These are phyloP conservation scores for Aspergillus arachidicola DNA, from an alignment of 2,329 filamentous ascomycete species.

Conservation along the genomic window DNA sequence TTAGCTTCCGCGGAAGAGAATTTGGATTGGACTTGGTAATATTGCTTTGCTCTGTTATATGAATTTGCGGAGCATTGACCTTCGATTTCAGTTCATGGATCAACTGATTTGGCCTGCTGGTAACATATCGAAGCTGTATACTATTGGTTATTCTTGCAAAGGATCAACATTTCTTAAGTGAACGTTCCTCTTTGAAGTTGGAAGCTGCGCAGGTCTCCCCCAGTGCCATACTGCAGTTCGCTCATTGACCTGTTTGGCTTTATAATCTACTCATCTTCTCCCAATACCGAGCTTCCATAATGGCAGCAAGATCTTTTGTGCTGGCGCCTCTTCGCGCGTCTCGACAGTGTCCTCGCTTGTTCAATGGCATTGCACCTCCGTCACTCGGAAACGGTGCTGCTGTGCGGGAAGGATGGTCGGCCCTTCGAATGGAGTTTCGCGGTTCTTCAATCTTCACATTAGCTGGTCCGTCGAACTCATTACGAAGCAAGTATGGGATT, in stretches of 20 bases:
- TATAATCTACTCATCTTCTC: neutral
- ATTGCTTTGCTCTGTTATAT: neutral
- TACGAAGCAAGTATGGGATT: constrained; percentile 6
- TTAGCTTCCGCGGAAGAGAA: neutral
- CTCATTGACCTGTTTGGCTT: neutral
- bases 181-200: neutral
- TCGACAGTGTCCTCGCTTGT: constrained; percentile 10
- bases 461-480: neutral
- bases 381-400: neutral
- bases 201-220: neutral
- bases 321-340: constrained; percentile 15
- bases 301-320: constrained; percentile 18
- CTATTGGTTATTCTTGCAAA: neutral
- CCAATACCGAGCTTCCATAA: constrained; percentile 5
- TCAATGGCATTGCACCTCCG: neutral
- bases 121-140: neutral
- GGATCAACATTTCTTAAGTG: neutral
- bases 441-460: constrained; percentile 12
- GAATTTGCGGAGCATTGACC: neutral
- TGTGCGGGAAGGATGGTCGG: constrained; percentile 9
- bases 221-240: neutral
- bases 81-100: neutral
- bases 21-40: neutral
- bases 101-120: neutral
- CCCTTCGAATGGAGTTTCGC: neutral